Base-by-base conservation (phyloP, 805 yeast species). In the Candida dajiaensis region DNA sequence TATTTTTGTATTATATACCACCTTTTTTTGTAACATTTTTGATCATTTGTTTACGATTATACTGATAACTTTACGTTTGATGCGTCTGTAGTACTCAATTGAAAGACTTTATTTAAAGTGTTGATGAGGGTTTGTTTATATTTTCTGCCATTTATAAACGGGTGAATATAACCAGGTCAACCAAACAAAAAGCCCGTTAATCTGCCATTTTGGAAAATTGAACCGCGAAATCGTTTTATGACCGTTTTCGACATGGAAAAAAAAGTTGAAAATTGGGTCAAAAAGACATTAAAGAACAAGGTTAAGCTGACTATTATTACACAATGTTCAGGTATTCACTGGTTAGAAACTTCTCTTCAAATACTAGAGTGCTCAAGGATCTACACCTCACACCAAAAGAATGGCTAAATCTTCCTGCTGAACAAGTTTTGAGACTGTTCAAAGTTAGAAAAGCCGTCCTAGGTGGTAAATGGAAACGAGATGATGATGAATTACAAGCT, bases 371-470 rank as follows among this genome's bases (percentile, higher is more conserved):
- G 18, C 36, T 38, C 3, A 22, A 35, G 6, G 47, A 51, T 15
- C 63, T 81, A 23, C 77, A 76, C 54, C 67, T 80, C 50, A 75
- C 76, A 46, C 95, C 95, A 3, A 78, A 77, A 46, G 73, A 76
- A 44, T 85, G 95, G 95, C 69, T 71, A 43, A 85, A 83, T 0
- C 70, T 83, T 48, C 83, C 87, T 13, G 76, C 85, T 15, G 78
- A 80, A 47, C 71, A 74, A 50, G 77, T 85, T 41, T 71, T 83
- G 50, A 76, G 76, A 49, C 69, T 85, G 50, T 85, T 79, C 61
- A 70, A 77, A 52, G 70, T 78, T 56, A 73, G 92, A 63, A 76
- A 76, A 49, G 69, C 71, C 15, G 67, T 67, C n/a, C 54, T 79
- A 19, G 86, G 84, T 9, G 69, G 74, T 11, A 59, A 69, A 33